Base-by-base conservation (phyloP, 805 yeast species). In the Middelhovenomyces tepae region DNA sequence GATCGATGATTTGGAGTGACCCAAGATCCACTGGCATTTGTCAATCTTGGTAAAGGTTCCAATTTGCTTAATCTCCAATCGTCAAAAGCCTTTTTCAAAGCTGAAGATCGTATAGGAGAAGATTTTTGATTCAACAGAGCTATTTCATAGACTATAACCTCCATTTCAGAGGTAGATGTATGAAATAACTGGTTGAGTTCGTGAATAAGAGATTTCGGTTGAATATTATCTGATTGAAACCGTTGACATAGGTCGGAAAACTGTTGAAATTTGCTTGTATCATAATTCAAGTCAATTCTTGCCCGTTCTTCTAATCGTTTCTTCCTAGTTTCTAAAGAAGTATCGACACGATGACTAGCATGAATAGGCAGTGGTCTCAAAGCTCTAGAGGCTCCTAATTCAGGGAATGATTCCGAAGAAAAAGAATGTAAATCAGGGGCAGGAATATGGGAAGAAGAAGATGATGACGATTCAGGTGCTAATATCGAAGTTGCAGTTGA, bases 251-350 rank as follows among this genome's bases (percentile, higher is more conserved):
- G 39, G 1, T 57, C 53, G 16, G 57, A 50, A 52, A 84, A 85
- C 32, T 59, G 49, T 6, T 61, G 60, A 42, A 76, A 63, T 6
- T 62, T 62, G 5, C 56, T 53, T 8, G 54, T 53, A 18, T 75
- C 65, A 44, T 78, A 74, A 32, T 72, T 65, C 33, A 82, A 57
- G 51, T 84, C 82, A 53, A 81, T 86, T 51, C 78, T 76, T 1
- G 94, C 95, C 49, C 95, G 65, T 52, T 84, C 94, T 42, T 81
- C 89, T 18, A 85, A 64, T 44, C 95, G 67, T 50, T 67, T 58
- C 40, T 62, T 67, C 44, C 73, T 80, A 26, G 65, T 56, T 20
- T 68, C 73, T 7, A 57, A 53, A 1, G 68, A 53, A 18, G 54
- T 34, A 7, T 38, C 45, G 3, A 37, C 40, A 10, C 38, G 43